Percentiles rank a stretch among this genome's conserved stretches.
These are phyloP conservation scores for Fusarium tanahbumbuense DNA, from an alignment of 2,329 filamentous ascomycete species.

Conservation along the genomic window DNA sequence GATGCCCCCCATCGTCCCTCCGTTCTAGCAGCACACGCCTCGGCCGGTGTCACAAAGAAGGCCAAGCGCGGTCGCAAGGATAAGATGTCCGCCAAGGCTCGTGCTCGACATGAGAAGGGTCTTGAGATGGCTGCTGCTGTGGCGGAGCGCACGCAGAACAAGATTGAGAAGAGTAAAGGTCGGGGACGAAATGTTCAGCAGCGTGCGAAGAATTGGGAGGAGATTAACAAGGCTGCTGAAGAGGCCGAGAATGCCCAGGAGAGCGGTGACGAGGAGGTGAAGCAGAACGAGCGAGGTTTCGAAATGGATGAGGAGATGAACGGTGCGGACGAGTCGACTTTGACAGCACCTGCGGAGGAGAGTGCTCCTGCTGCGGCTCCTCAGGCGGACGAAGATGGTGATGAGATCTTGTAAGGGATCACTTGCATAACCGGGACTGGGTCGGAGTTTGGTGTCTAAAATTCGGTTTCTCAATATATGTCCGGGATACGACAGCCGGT, in stretches of 20 bases:
- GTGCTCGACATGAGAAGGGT: constrained; percentile 66
- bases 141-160: constrained; percentile 67
- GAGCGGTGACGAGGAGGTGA: constrained; percentile 32
- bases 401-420: constrained; percentile 49
- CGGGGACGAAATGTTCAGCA: constrained; percentile 60
- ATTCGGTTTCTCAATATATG: constrained; percentile 33
- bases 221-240: constrained; percentile 61
- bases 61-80: constrained; percentile 66
- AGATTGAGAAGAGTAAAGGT: constrained; percentile 66
- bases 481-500: constrained; percentile 26
- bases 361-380: constrained; percentile 12
- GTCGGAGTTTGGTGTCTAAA: constrained; percentile 47
- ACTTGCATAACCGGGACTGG: constrained; percentile 17
- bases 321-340: constrained; percentile 28
- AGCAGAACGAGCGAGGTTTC: constrained; percentile 40
- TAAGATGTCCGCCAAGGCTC: constrained; percentile 66
- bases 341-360: background rate
- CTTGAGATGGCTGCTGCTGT: constrained; percentile 70
- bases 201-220: constrained; percentile 67
- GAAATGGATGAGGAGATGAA: constrained; percentile 55
- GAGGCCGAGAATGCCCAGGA: constrained; percentile 7
- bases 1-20: constrained; percentile 63
- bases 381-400: constrained; percentile 47
- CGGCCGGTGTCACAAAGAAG: constrained; percentile 76
- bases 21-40: constrained; percentile 75